Base-by-base conservation (phyloP, 1,139 yeast genomes). In the Suhomyces taliae region DNA sequence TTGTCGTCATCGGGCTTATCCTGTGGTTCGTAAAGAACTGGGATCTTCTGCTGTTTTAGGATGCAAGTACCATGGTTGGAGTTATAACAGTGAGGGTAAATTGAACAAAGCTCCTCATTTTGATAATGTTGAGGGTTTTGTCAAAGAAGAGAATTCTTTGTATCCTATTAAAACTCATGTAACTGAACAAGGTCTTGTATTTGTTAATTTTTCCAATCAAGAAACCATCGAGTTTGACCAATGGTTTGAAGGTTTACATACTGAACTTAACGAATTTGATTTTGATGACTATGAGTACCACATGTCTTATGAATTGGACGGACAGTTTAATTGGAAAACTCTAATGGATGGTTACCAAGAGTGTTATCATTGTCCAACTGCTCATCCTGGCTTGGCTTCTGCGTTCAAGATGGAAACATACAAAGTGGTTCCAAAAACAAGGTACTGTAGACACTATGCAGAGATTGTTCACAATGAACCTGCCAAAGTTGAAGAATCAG, bases 391-490 rank as follows among this genome's bases (percentile, higher is more conserved):
- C 8, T 67, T 81, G 50, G 72, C 74, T 46, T 61, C 76, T 34
- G 84, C 85, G 9, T 81, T 81, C 65, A 74, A 69, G 54, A 81
- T 81, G 83, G 82, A 78, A 55, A 81, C 86, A n/a, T 81, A 81
- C 61, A 77, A 79, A 53, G 85, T 81, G 48, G 83, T 77, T 26
- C 84, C 85, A 47, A 80, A 76, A 62, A 72, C 70, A 35, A 73
- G 81, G 57, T 80, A 80, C 59, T 81, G 85, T 54, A 76, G 86
- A 57, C 85, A 81, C 62, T 81, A 76, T 58, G 99, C 98, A 91
- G 64, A 82, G 95, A 67, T 79, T 87, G 67, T 87, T 86, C 53
- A 88, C 84, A 72, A 89, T 81, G 61, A 87, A 83, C 86, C 87
- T 39, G 96, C 90, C 64, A 96, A 90, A 61, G 90, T 87, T 40